Evolutionary conservation across 1,139 yeast genomes (phyloP), one percentile per base, ranked within the genome.

Genomic region (Meyerozyma carpophila): DNA sequence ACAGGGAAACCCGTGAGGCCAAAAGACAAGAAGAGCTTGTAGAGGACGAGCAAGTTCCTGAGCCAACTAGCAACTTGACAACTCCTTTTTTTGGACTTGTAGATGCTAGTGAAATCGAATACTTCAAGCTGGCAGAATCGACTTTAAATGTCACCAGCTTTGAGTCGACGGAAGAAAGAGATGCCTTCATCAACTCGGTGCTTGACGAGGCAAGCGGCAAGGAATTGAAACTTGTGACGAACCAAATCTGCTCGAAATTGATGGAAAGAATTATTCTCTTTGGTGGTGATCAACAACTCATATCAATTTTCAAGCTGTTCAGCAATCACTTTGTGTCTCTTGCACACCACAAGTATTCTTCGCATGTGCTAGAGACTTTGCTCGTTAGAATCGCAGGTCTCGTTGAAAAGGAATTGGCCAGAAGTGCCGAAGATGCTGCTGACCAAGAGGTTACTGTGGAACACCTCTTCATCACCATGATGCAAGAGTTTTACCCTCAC

Each of bases 221-320:
- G 55, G 98, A 93, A 63, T 70, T 94, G 54, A 93, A 93, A 62
- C 73, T 93, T 41, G 96, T 88, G 8, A 91, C 97, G 4, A 91
- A 93, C 59, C 98, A 91, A 58, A 88, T 91, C 45, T 90, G 97
- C 59, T 91, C 98, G 16, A 93, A 93, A 60, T 74, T 93, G 47
- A 76, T 93, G 73, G 99, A 93, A 65, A 74, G 98, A 58, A 68
- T 93, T 49, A 77, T 91, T n/a, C 65, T 87, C 40, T 69, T 73
- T 31, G 84, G 91, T 13, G 72, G 75, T 34, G 84, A 81, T 48
- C 68, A 64, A 14, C 95, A 90, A 60, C 64, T 89, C 48, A 79
- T 82, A 59, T 62, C 68, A 34, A 63, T 91, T 1, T 86, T 86
- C 61, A 75, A 73, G 46, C 80, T 82, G 5, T 84, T 90, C 55